Conservation (phyloP, 208 protist genomes). For the Crithidia expoeki region DNA sequence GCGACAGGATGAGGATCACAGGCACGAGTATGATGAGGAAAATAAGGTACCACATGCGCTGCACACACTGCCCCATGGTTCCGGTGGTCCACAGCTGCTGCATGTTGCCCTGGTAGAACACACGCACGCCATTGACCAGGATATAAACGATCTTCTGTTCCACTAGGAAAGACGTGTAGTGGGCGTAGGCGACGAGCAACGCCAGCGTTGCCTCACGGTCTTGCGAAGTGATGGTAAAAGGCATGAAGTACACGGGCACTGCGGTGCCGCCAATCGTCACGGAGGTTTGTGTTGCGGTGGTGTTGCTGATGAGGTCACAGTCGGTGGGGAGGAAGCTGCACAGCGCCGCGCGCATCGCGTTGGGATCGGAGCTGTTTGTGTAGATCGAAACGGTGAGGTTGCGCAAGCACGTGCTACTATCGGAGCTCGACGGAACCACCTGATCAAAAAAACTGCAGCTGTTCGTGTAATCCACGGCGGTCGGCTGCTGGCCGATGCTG, state of each 20-base stretch:
- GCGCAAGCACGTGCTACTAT: conserved; percentile 17
- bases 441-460: conserved; percentile 39
- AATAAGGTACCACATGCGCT: conserved; percentile 84
- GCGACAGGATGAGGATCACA: conserved; percentile 56
- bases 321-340: conserved; percentile 43
- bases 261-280: conserved; percentile 13
- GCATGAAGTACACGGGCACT: conserved; percentile 3
- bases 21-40: conserved; percentile 80
- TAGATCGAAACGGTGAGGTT: conserved; percentile 36
- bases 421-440: conserved; percentile 2
- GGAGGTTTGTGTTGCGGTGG: conserved; percentile 4
- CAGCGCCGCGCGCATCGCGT: conserved; percentile 23
- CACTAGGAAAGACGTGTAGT: conserved; percentile 52
- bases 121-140: conserved; percentile 32
- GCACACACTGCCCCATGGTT: conserved; percentile 44
- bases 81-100: conserved; percentile 32
- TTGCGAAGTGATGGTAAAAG: conserved; percentile 28
- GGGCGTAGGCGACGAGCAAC: conserved; percentile 45
- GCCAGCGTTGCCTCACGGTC: conserved; percentile 48
- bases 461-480: conserved; percentile 36
- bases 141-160: conserved; percentile 53
- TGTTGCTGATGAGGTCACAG: conserved; percentile 37
- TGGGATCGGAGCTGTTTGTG: conserved; percentile 15
- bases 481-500: conserved; percentile 49
- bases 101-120: conserved; percentile 43